Evolutionary conservation across 306 rosid genomes (phyloP), one percentile per base, ranked within the genome.

Genomic region (Hippophae rhamnoides): DNA sequence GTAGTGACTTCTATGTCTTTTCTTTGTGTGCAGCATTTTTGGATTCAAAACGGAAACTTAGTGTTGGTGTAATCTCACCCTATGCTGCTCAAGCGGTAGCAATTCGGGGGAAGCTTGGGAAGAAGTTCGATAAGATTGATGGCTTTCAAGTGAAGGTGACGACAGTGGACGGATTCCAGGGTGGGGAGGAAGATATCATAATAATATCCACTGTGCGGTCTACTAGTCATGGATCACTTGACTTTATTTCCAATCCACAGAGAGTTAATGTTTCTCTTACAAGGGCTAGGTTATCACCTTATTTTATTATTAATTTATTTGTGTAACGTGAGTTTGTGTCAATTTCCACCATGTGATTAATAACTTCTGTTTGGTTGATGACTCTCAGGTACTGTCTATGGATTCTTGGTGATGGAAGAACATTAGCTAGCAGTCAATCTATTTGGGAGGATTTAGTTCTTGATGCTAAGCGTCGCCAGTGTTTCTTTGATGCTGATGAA

Each of bases 201-300:
- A 86, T 89, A 18, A 71, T 85, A 46, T 85, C 97, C 8, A 81
- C 95, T 0, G 95, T 89, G n/a, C 58, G 95, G 67, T 79, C 89
- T 10, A 66, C 71, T 61, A 41, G 62, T 2, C 50, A 47, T 40
- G 47, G 60, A 7, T 80, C 88, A 9, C 65, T 85, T 47, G 67
- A 27, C 25, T 89, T 89, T 53, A 64, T 86, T 26, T 83, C 90
- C 7, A 65, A 54, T 57, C 74, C 52, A 43, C 82, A 78, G 58
- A 75, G 97, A 72, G 66, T 75, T 23, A 89, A 89, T 81, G 97
- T 89, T 67, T 80, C 95, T 69, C 85, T 89, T 52, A 89, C 97
- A 9, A 81, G 95, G 71, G 97, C 97, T 3, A 75, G 97, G 97
- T 18, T 89, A 76, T 43, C 64, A 9, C 9, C 23, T 63, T 18